A percentile compares a stretch with the other conserved stretches of the same genome.
Evolutionary conservation across 2,329 filamentous ascomycete species (phyloP).

Genomic region (Moelleriella libera): DNA sequence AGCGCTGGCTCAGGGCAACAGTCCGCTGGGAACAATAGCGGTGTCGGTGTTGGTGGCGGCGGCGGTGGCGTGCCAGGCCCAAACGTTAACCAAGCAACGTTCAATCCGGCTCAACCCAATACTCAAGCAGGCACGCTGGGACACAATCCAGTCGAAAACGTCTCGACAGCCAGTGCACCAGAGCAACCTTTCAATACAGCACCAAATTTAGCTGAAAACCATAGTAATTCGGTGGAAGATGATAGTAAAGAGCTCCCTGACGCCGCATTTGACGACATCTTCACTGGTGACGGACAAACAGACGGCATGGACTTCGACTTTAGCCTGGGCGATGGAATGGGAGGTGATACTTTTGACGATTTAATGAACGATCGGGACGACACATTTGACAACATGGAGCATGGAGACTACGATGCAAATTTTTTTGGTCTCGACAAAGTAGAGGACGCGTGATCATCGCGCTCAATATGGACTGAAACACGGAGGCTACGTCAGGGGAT

Average conservation of each 20-base stretch:
- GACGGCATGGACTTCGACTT: constrained; percentile 23
- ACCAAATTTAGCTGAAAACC: too few relatives aligned
- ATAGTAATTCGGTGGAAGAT: too few relatives aligned
- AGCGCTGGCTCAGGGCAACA: constrained; percentile 14
- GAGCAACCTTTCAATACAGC: too few relatives aligned
- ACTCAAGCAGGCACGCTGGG: too few relatives aligned
- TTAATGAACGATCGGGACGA: constrained; percentile 29
- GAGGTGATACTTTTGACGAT: constrained; percentile 32
- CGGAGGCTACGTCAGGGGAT: too few relatives aligned
- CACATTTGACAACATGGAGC: constrained; percentile 25
- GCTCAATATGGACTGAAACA: background rate
- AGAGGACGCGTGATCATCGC: constrained; percentile 8
- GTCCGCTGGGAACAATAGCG: background rate
- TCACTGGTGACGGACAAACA: constrained; percentile 26
- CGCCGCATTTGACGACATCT: constrained; percentile 28
- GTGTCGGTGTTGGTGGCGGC: too few relatives aligned
- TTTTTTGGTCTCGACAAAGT: constrained; percentile 27
- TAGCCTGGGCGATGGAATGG: constrained; percentile 13
- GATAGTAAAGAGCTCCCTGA: constrained; percentile 12
- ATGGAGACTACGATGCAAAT: constrained; percentile 31
- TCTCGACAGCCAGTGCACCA: too few relatives aligned
- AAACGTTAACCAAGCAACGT: too few relatives aligned
- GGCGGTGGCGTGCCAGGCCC: too few relatives aligned
- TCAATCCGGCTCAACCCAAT: too few relatives aligned
- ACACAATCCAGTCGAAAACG: too few relatives aligned